Conservation (phyloP, 768 basidiomycete species). For the Cubamyces lactineus region DNA sequence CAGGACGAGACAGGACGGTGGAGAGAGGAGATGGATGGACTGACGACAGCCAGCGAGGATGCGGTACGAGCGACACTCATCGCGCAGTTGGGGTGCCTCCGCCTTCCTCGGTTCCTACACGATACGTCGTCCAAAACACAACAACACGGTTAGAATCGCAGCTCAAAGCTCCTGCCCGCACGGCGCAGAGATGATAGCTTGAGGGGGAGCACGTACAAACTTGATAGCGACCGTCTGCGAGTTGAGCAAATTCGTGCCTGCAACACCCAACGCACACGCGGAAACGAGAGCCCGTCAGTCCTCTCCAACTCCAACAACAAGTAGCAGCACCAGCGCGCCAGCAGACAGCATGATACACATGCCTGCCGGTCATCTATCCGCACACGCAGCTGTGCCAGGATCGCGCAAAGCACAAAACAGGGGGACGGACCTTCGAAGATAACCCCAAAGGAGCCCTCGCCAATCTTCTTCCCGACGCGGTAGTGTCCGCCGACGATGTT, state of each 20-base stretch:
- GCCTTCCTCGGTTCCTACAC: constrained; percentile 87
- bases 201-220: constrained; percentile 84
- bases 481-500: constrained; percentile 96
- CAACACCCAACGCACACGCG: background rate
- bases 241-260: constrained; percentile 97
- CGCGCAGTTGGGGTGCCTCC: constrained; percentile 95
- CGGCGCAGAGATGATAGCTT: no score
- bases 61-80: constrained; percentile 97
- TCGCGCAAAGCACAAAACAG: constrained; percentile 12
- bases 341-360: constrained; percentile 1
- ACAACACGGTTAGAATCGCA: background rate
- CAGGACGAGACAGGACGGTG: background rate
- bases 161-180: no score
- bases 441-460: constrained; percentile 98
- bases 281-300: background rate
- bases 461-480: constrained; percentile 98
- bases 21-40: constrained; percentile 26
- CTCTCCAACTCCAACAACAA: no score
- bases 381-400: background rate
- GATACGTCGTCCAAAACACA: background rate
- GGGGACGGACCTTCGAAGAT: constrained; percentile 76
- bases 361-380: no score
- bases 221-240: constrained; percentile 99
- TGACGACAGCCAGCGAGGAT: constrained; percentile 87
- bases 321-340: background rate